Evolutionary conservation across 2,329 filamentous ascomycete genomes (phyloP).

Genomic region (Cercospora sp.): DNA sequence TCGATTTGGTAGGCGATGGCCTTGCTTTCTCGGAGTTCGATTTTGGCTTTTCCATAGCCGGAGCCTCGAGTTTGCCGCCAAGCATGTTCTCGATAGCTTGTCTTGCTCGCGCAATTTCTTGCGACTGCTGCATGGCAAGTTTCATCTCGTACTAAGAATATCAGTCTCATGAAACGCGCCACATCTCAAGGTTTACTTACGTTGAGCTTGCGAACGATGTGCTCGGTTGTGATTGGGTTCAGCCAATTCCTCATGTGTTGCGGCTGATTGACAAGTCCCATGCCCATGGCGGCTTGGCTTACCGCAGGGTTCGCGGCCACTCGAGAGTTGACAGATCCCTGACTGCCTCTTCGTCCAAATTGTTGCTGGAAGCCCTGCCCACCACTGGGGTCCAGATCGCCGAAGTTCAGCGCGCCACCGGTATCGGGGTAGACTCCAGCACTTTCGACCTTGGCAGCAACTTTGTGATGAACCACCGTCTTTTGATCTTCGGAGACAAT

Average conservation of each 20-base stretch:
- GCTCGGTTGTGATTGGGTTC: constrained; percentile 86
- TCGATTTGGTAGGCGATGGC: constrained; percentile 57
- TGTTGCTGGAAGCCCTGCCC: constrained; percentile 68
- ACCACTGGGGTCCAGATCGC: constrained; percentile 78
- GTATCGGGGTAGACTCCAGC: constrained; percentile 77
- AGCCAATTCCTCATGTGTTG: constrained; percentile 80
- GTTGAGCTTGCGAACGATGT: constrained; percentile 84
- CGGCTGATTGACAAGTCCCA: constrained; percentile 65
- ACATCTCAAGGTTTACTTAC: constrained; percentile 53
- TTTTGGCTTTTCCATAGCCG: constrained; percentile 48
- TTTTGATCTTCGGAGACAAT: constrained; percentile 99
- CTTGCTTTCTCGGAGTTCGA: constrained; percentile 47
- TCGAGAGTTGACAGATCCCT: constrained; percentile 56
- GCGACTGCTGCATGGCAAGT: constrained; percentile 79
- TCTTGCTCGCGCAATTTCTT: constrained; percentile 78
- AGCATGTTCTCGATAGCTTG: constrained; percentile 78
- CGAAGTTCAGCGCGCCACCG: constrained; percentile 83
- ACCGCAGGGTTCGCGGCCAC: constrained; percentile 60
- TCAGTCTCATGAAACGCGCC: constrained; percentile 28
- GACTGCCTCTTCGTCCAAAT: constrained; percentile 59
- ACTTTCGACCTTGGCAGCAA: constrained; percentile 94
- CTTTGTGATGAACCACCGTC: constrained; percentile 97
- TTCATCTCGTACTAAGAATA: constrained; percentile 76
- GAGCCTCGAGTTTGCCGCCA: constrained; percentile 60
- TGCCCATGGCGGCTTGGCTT: constrained; percentile 48